Evolutionary conservation across 2,329 filamentous ascomycete species (phyloP).

Genomic region (Fusarium nodosum): DNA sequence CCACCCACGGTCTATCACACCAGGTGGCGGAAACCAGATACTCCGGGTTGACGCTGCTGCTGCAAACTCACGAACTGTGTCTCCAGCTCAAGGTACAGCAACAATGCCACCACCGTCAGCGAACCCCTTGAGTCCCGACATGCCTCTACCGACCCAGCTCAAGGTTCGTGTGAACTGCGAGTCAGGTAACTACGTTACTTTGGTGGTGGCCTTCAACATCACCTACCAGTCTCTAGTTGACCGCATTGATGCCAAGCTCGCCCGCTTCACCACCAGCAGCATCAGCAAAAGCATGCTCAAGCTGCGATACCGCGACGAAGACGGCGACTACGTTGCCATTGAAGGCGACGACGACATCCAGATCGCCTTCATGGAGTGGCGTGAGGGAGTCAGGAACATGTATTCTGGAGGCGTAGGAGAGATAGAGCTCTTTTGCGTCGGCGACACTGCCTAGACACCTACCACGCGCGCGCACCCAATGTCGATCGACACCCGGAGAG

Average conservation of each 20-base stretch:
- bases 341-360: conserved; percentile 97
- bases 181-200: conserved; percentile 85
- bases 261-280: conserved; percentile 85
- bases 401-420: conserved; percentile 82
- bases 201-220: conserved; percentile 97
- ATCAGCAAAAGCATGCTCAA: conserved; percentile 87
- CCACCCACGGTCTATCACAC: conserved; percentile 63
- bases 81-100: conserved; percentile 60
- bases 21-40: conserved; percentile 54
- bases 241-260: conserved; percentile 94
- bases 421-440: conserved; percentile 87
- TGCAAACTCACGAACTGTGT: conserved; percentile 60
- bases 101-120: conserved; percentile 45
- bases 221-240: conserved; percentile 94
- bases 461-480: conserved; percentile 17
- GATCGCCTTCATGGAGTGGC: conserved; percentile 95
- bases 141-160: conserved; percentile 77
- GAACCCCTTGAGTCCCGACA: conserved; percentile 60
- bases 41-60: conserved; percentile 58
- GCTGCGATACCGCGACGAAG: conserved; percentile 90
- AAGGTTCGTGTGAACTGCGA: conserved; percentile 97
- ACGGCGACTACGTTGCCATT: conserved; percentile 93
- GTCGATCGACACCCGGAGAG: conserved; percentile 27
- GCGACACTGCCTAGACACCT: conserved; percentile 57
- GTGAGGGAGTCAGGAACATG: conserved; percentile 73